Conservation (phyloP, 2,329 filamentous ascomycete genomes). For the Cercospora sp. region DNA sequence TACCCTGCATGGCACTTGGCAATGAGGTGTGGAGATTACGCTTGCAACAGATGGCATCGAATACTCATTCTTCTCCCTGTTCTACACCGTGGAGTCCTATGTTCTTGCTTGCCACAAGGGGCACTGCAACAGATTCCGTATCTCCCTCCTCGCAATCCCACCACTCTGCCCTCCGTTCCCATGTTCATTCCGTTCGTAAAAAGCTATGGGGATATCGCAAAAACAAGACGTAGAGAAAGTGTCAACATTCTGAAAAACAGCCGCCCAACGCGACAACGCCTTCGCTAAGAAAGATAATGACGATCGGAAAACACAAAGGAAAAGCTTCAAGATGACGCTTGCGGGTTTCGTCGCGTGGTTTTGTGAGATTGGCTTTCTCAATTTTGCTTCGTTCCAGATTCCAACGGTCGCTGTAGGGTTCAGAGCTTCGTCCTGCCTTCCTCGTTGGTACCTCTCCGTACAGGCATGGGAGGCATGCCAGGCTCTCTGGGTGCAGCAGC, state of each 20-base stretch:
- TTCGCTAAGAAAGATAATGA: slow-evolving; percentile 2
- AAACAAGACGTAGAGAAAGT: not conserved
- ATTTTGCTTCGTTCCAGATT: not conserved
- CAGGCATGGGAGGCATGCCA: slow-evolving; percentile 19
- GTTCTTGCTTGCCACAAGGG: not conserved
- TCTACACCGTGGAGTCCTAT: not conserved
- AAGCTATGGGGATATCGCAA: not conserved
- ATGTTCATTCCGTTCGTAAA: not conserved
- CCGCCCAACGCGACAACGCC: not conserved
- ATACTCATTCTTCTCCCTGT: not conserved
- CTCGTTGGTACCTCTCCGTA: slow-evolving; percentile 37
- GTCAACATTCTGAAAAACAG: not conserved
- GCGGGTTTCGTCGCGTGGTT: not conserved
- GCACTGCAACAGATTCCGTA: not conserved
- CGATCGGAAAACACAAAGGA: not conserved
- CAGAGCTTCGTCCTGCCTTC: slow-evolving; percentile 42
- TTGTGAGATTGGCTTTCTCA: not conserved
- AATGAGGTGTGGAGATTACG: not conserved
- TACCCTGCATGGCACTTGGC: not conserved
- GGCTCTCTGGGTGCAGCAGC: slow-evolving; percentile 10
- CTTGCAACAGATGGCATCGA: not conserved
- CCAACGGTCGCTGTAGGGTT: slow-evolving; percentile 5
- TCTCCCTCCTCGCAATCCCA: not conserved
- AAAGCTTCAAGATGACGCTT: not conserved
- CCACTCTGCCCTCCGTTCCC: not conserved